Conservation (phyloP, 371 early-diverging fungal species). For the Smittium culicis region DNA sequence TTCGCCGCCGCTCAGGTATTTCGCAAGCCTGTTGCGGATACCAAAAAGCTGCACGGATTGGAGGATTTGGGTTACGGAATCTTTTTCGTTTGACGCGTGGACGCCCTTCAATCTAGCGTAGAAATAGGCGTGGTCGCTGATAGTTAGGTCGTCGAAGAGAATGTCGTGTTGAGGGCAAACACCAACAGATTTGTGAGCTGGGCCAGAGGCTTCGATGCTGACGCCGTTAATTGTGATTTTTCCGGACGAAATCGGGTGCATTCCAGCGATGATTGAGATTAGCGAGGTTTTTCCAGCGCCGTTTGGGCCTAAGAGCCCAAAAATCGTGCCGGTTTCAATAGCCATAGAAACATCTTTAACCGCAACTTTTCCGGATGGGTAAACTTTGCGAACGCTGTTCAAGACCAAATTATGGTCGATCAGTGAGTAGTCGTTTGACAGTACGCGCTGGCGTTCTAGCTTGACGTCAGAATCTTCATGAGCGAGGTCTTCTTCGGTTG, state of each 20-base stretch:
- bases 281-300: slow-evolving; percentile 42
- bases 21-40: neutral
- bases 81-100: neutral
- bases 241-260: slow-evolving; percentile 47
- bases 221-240: slow-evolving; percentile 43
- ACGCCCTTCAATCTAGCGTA: slow-evolving; percentile 7
- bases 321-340: slow-evolving; percentile 39
- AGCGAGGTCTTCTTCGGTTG: slow-evolving; percentile 16
- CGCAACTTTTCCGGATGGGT: slow-evolving; percentile 41
- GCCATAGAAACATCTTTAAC: slow-evolving; percentile 51
- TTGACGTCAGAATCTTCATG: slow-evolving; percentile 47
- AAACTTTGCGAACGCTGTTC: slow-evolving; percentile 44
- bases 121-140: slow-evolving; percentile 5
- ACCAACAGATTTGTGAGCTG: slow-evolving; percentile 32
- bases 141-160: slow-evolving; percentile 6
- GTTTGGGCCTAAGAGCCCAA: slow-evolving; percentile 49
- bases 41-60: neutral
- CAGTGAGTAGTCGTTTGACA: slow-evolving; percentile 18
- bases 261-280: slow-evolving; percentile 50
- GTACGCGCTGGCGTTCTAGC: slow-evolving; percentile 38
- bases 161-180: slow-evolving; percentile 10
- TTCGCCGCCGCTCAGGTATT: slow-evolving; percentile 20
- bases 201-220: slow-evolving; percentile 37
- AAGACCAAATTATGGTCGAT: slow-evolving; percentile 37
- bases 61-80: neutral